A percentile compares a stretch with the other conserved stretches of the same genome.
Conservation (phyloP, 2,329 filamentous ascomycete genomes). For the Dryadomyces quercus-mongolicae region DNA sequence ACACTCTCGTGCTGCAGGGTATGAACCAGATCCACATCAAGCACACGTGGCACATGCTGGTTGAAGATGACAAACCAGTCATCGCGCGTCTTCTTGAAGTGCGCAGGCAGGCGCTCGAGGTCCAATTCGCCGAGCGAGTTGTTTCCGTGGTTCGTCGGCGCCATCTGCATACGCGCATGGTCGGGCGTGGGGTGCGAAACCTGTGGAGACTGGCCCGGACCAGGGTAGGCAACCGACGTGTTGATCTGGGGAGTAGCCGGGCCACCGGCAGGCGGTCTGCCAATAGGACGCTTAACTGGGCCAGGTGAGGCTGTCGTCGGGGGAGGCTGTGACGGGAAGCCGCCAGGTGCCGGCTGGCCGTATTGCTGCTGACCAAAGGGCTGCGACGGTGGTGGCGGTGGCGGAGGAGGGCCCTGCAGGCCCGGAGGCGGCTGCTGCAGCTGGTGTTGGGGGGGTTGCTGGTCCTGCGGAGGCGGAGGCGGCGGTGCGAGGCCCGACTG, state of each 20-base stretch:
- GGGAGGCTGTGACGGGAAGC: slow-evolving; percentile 73
- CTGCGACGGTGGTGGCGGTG: slow-evolving; percentile 48
- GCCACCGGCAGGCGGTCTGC: slow-evolving; percentile 50
- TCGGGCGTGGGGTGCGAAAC: slow-evolving; percentile 73
- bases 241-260: slow-evolving; percentile 89
- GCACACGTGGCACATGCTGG: slow-evolving; percentile 71
- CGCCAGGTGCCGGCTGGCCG: slow-evolving; percentile 41
- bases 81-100: slow-evolving; percentile 75
- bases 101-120: slow-evolving; percentile 69
- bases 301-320: slow-evolving; percentile 80
- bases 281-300: slow-evolving; percentile 63
- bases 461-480: slow-evolving; percentile 43
- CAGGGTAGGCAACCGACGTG: slow-evolving; percentile 75
- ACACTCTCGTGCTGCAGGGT: slow-evolving; percentile 90
- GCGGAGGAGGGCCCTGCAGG: slow-evolving; percentile 40
- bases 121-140: slow-evolving; percentile 75
- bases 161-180: slow-evolving; percentile 43
- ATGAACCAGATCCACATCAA: slow-evolving; percentile 91
- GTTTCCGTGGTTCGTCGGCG: slow-evolving; percentile 36
- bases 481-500: slow-evolving; percentile 79
- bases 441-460: slow-evolving; percentile 44
- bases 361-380: slow-evolving; percentile 59
- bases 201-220: slow-evolving; percentile 72
- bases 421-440: slow-evolving; percentile 69
- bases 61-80: slow-evolving; percentile 99